Base-by-base conservation (phyloP, 768 basidiomycete species). In the Boletus sensibilis region DNA sequence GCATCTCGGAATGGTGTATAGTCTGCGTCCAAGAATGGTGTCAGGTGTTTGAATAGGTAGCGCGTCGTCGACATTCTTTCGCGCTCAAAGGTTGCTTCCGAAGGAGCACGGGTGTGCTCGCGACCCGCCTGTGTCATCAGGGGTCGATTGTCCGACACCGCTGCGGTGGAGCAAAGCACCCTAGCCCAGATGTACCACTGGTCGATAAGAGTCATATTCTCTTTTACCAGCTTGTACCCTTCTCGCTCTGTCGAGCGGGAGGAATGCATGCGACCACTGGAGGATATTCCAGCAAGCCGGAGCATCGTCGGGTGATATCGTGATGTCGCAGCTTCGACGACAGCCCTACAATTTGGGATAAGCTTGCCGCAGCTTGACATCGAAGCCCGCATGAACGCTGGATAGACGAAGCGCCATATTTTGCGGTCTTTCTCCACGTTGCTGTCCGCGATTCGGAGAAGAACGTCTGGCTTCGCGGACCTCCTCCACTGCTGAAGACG, bases 111-210 rank as follows among this genome's bases (percentile, higher is more conserved):
- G 16, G 79, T 76, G 63, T 90, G 88, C 49, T 90, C 88, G 35
- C 87, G 80, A 27, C 80, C 83, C 2, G 69, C 71, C 53, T 82
- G 72, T 0, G 80, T 79, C 53, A 85, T 75, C 3, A 78, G 73
- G 7, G 82, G 81, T 29, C 85, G 80, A 38, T 78, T 74, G 43
- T 92, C 90, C 1, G 84, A 80, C 5, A 86, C 77, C 3, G 82
- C 75, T 5, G 90, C 86, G 2, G 91, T 92, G n/a, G 87, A 82
- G 60, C 90, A 94, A n/a, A 96, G 78, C 21, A 88, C 79, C 59
- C 90, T 90, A 50, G 92, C 78, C 92, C 92, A 93, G 21, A 85
- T 73, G 56, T 87, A 81, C 92, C 92, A 94, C 70, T 94, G 91
- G 41, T 86, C 83, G 33, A 91, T 78, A 20, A 83, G 68, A 16